These are phyloP conservation scores for Russula emetica DNA, from an alignment of 768 basidiomycete species.

Conservation along the genomic window DNA sequence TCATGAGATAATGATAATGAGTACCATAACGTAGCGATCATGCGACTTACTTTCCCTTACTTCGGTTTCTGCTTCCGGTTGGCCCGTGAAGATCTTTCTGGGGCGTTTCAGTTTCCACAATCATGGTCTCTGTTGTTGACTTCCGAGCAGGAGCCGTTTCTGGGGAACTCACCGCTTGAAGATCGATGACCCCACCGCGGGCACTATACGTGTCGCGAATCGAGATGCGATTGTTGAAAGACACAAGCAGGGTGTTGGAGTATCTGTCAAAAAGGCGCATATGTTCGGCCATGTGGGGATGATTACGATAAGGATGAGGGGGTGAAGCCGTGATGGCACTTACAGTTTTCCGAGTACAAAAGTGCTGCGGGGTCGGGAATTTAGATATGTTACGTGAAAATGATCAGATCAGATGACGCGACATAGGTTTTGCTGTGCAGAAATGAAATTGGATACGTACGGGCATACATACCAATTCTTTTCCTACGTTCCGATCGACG, in stretches of 20 bases:
- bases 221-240: slow-evolving; percentile 28
- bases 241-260: slow-evolving; percentile 31
- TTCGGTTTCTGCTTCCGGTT: too few species aligned
- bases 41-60: too few species aligned
- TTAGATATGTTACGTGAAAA: neutral
- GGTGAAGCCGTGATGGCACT: neutral
- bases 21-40: too few species aligned
- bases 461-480: slow-evolving; percentile 12
- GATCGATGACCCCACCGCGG: too few species aligned
- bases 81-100: too few species aligned
- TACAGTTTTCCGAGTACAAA: slow-evolving; percentile 18
- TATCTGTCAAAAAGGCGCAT: slow-evolving; percentile 6
- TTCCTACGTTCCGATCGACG: too few species aligned
- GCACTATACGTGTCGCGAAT: neutral
- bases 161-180: too few species aligned
- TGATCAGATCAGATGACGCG: neutral
- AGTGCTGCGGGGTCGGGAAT: slow-evolving; percentile 1
- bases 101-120: too few species aligned
- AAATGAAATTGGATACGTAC: neutral
- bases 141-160: too few species aligned
- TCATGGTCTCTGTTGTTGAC: too few species aligned
- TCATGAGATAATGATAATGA: too few species aligned
- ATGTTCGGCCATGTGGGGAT: neutral
- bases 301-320: too few species aligned
- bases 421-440: neutral